Percentiles rank a stretch among this genome's conserved stretches.
These are phyloP conservation scores for Colletotrichum sp. DNA, from an alignment of 2,329 filamentous ascomycete species.

Conservation along the genomic window DNA sequence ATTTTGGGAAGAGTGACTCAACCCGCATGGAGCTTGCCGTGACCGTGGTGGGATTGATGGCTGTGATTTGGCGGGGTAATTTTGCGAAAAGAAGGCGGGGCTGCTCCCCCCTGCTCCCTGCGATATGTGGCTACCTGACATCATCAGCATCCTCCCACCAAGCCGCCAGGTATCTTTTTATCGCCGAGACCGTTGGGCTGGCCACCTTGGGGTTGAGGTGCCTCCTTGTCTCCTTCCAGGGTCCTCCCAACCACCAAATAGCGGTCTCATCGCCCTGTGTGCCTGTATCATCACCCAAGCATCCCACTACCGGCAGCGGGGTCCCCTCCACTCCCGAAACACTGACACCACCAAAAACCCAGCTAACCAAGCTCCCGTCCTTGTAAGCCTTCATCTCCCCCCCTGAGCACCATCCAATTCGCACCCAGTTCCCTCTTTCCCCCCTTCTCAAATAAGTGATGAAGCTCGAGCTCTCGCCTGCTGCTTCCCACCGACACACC, in stretches of 20 bases:
- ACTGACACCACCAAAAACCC: constrained; percentile 3
- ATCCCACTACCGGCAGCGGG: constrained; percentile 18
- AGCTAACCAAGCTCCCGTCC: constrained; percentile 19
- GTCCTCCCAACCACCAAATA: constrained; percentile 1
- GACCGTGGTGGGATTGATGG: neutral
- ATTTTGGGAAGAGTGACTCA: constrained; percentile 19
- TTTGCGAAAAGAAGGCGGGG: neutral
- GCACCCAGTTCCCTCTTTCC: neutral
- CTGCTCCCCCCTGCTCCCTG: neutral
- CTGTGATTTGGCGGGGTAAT: constrained; percentile 20
- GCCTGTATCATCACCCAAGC: neutral
- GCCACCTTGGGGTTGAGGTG: neutral
- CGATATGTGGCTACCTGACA: constrained; percentile 5
- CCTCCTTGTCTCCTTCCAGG: neutral
- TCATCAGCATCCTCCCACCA: neutral
- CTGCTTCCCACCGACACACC: neutral
- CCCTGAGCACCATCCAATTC: constrained; percentile 11
- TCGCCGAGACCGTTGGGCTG: neutral
- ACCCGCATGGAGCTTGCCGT: constrained; percentile 15
- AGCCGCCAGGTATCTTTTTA: neutral
- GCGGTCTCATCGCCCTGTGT: constrained; percentile 8
- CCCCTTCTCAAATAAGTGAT: neutral
- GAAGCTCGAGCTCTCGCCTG: neutral
- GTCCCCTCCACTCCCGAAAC: constrained; percentile 21
- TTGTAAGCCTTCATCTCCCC: constrained; percentile 20